Conservation (phyloP, 805 yeast species). For the Metschnikowia arizonensis region DNA sequence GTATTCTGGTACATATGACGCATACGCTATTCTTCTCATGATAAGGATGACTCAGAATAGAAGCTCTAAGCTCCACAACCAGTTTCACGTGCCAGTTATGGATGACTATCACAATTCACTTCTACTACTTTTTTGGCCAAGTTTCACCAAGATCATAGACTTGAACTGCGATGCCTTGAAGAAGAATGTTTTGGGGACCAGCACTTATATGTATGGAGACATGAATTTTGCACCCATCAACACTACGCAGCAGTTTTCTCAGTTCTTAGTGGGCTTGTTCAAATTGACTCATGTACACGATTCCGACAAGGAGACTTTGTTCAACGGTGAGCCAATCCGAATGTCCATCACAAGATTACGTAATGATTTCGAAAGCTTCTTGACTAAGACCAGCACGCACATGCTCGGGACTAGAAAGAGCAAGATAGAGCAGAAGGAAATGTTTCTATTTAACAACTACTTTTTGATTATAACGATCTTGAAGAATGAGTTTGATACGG, state of each 20-base stretch:
- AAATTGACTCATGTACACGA: slow-evolving; percentile 38
- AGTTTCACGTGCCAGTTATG: slow-evolving; percentile 60
- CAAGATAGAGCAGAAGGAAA: slow-evolving; percentile 51
- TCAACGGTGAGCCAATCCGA: slow-evolving; percentile 64
- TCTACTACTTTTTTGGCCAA: slow-evolving; percentile 77
- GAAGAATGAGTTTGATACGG: slow-evolving; percentile 31
- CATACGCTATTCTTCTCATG: slow-evolving; percentile 71
- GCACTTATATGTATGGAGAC: slow-evolving; percentile 19
- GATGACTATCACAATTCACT: slow-evolving; percentile 68
- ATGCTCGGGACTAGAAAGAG: slow-evolving; percentile 28
- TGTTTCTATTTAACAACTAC: slow-evolving; percentile 71
- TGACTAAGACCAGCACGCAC: slow-evolving; percentile 63
- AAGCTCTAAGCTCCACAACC: slow-evolving; percentile 61
- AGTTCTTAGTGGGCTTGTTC: slow-evolving; percentile 64
- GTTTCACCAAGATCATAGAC: slow-evolving; percentile 72
- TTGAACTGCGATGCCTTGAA: slow-evolving; percentile 70
- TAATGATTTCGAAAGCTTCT: slow-evolving; percentile 72
- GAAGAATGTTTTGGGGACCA: slow-evolving; percentile 32
- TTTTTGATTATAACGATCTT: slow-evolving; percentile 58
- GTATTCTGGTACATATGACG: slow-evolving; percentile 59
- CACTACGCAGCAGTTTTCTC: slow-evolving; percentile 77
- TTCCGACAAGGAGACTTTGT: slow-evolving; percentile 19
- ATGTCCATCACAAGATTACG: slow-evolving; percentile 65
- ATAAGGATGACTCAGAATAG: slow-evolving; percentile 67
- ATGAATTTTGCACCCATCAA: slow-evolving; percentile 40